phyloP scores from a whole-genome alignment of 441 rosid genomes.

The Brassica balearica region DNA sequence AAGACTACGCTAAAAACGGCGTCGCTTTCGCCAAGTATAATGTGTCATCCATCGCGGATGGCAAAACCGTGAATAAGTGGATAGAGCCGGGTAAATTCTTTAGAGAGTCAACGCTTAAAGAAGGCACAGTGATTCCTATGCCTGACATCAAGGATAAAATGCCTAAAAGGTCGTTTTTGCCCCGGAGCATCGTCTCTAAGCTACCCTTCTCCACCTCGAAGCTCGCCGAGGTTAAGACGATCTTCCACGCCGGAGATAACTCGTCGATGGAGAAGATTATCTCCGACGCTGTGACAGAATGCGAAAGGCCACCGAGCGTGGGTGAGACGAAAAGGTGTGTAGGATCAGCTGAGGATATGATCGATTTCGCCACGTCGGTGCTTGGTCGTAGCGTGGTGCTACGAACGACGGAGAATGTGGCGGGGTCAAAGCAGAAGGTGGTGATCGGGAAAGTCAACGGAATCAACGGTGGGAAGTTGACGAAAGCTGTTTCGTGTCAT shows the following conservation, averaged over 20 bases:
- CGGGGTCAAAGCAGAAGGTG: constrained; percentile 67
- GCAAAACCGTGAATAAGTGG: constrained; percentile 75
- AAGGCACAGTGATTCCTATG: constrained; percentile 84
- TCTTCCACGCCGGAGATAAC: constrained; percentile 75
- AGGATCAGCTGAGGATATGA: constrained; percentile 75
- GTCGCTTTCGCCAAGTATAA: constrained; percentile 64
- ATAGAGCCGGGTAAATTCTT: constrained; percentile 97
- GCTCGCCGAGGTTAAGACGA: constrained; percentile 53
- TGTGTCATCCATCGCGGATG: constrained; percentile 38
- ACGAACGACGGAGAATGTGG: constrained; percentile 67
- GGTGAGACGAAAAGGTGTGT: constrained; percentile 98
- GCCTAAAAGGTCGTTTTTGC: constrained; percentile 96
- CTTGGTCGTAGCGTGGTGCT: constrained; percentile 73
- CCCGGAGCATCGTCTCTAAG: constrained; percentile 71
- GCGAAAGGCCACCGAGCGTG: constrained; percentile 78
- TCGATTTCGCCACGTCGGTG: constrained; percentile 52
- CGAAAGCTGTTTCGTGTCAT: constrained; percentile 94
- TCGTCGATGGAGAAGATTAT: constrained; percentile 74
- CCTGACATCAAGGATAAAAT: constrained; percentile 93
- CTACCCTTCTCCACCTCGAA: constrained; percentile 77
- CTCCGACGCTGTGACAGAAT: constrained; percentile 66
- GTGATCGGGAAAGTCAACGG: constrained; percentile 74
- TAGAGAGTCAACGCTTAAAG: constrained; percentile 68
- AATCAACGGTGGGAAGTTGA: constrained; percentile 78
- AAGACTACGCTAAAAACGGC: constrained; percentile 64